Conservation (phyloP, 495 filamentous ascomycete species). For the Geoglossum glabrum region DNA sequence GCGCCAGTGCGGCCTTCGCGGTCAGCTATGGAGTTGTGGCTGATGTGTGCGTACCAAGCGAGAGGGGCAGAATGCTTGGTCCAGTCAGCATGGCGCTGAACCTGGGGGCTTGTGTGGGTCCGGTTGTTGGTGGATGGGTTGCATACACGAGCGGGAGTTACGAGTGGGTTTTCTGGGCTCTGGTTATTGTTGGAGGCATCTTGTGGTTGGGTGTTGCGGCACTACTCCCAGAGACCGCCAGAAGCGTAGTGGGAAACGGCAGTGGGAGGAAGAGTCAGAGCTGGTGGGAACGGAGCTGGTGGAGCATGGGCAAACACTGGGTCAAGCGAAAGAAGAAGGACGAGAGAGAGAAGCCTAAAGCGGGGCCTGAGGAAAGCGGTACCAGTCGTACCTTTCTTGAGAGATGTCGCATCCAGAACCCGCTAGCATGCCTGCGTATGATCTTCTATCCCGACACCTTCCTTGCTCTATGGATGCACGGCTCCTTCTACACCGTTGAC, state of each 20-base stretch:
- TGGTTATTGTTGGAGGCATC: conserved; percentile 34
- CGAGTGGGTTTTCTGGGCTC: conserved; percentile 40
- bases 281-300: conserved; percentile 17
- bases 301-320: conserved; percentile 7
- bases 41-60: not conserved
- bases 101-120: conserved; percentile 12
- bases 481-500: conserved; percentile 10
- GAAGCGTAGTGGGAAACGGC: conserved; percentile 48
- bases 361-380: not conserved
- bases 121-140: conserved; percentile 31
- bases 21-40: conserved; percentile 4
- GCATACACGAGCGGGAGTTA: conserved; percentile 21
- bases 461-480: conserved; percentile 10
- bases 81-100: conserved; percentile 1
- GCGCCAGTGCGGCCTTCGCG: conserved; percentile 14
- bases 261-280: too few species aligned
- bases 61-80: conserved; percentile 1
- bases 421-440: conserved; percentile 8
- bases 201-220: conserved; percentile 32
- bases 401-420: conserved; percentile 3
- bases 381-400: not conserved
- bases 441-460: conserved; percentile 10
- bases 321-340: not conserved
- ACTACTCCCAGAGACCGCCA: conserved; percentile 44
- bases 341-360: not conserved